A percentile compares a stretch with the other conserved stretches of the same genome.
Conservation (phyloP, 192 early-diverging fungal genomes). For the Coemansia sp. region DNA sequence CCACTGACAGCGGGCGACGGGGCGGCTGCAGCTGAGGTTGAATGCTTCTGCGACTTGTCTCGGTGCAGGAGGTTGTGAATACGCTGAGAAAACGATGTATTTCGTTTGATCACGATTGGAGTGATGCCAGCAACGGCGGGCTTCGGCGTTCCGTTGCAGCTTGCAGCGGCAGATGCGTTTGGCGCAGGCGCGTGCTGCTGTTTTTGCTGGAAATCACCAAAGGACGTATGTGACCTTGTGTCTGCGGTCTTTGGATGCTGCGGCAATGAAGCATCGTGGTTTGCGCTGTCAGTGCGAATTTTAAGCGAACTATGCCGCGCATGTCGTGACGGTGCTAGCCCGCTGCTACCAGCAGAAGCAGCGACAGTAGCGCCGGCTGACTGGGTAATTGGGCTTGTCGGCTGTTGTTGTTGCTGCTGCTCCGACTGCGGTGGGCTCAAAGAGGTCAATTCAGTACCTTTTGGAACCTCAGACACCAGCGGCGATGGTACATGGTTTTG, state of each 20-base stretch:
- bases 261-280: constrained; percentile 23
- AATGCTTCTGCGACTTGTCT: constrained; percentile 38
- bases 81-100: constrained; percentile 52
- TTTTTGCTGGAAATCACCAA: constrained; percentile 16
- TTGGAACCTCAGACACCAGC: too few relatives aligned
- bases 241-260: constrained; percentile 44
- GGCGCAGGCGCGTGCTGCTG: constrained; percentile 17
- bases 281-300: constrained; percentile 36
- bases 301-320: constrained; percentile 34
- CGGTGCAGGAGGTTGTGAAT: constrained; percentile 51
- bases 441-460: too few relatives aligned
- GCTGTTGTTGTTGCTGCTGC: constrained; percentile 4
- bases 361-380: constrained; percentile 1
- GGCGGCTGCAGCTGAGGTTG: constrained; percentile 6
- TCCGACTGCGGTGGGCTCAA: neutral
- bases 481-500: too few relatives aligned
- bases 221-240: constrained; percentile 25
- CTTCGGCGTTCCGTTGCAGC: neutral
- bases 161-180: constrained; percentile 12
- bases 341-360: constrained; percentile 4
- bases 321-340: constrained; percentile 8
- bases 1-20: constrained; percentile 14
- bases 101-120: constrained; percentile 53
- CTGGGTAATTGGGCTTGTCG: too few relatives aligned
- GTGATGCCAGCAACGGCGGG: constrained; percentile 11